Percentiles rank a stretch among this genome's conserved stretches.
phyloP scores from a whole-genome alignment of 2,329 filamentous ascomycete genomes.

The Pseudogymnoascus sp. region DNA sequence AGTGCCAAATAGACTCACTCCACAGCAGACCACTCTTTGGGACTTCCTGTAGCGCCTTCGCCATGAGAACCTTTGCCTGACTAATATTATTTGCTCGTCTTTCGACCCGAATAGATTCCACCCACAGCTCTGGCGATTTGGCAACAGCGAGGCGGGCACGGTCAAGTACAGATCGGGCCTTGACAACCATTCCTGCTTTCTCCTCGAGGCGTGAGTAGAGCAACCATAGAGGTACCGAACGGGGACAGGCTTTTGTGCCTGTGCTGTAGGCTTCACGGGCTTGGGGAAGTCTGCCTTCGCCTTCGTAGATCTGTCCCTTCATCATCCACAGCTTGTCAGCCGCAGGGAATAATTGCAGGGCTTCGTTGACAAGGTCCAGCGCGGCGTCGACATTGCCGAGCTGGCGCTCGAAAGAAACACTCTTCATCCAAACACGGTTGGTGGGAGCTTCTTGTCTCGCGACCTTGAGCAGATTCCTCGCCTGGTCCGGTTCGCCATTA shows the following conservation, averaged over 20 bases:
- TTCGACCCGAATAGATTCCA: conserved; percentile 89
- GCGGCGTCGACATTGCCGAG: conserved; percentile 72
- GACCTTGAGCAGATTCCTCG: conserved; percentile 71
- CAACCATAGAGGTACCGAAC: conserved; percentile 82
- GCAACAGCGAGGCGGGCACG: conserved; percentile 81
- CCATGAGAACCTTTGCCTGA: conserved; percentile 90
- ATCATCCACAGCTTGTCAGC: conserved; percentile 94
- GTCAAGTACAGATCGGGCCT: conserved; percentile 89
- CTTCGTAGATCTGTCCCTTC: conserved; percentile 96
- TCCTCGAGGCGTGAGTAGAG: conserved; percentile 86
- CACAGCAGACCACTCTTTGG: conserved; percentile 82
- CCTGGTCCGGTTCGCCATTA: conserved; percentile 73
- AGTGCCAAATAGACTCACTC: conserved; percentile 91
- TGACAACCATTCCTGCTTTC: conserved; percentile 73
- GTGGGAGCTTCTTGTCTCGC: conserved; percentile 87
- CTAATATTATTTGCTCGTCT: conserved; percentile 74
- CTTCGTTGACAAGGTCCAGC: conserved; percentile 80
- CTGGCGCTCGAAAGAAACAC: conserved; percentile 85
- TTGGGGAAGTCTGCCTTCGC: conserved; percentile 69
- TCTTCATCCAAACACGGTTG: conserved; percentile 96
- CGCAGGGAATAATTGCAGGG: conserved; percentile 76
- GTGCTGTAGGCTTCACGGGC: conserved; percentile 85
- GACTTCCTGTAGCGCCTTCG: conserved; percentile 84
- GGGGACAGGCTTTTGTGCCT: conserved; percentile 79
- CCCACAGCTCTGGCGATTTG: conserved; percentile 79